Conservation (phyloP, 306 rosid genomes). For the Prunus salicina region DNA sequence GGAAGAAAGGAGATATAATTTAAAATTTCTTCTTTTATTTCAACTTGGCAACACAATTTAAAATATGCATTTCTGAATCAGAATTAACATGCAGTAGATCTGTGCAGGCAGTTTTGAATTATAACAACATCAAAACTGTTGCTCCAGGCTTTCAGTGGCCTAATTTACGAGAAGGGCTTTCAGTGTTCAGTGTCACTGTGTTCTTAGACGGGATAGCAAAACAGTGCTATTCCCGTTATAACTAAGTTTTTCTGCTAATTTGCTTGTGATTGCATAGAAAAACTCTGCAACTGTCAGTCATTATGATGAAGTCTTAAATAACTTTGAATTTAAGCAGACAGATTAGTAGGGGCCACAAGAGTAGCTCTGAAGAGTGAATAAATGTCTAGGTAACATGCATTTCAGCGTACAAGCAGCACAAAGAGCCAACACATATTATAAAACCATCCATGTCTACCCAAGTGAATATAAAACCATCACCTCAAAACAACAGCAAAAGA, state of each 20-base stretch:
- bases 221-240: no score
- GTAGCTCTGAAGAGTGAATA: constrained; percentile 13
- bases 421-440: constrained; percentile 15
- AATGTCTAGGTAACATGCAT: constrained; percentile 16
- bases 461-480: no score
- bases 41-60: not conserved
- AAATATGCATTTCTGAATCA: not conserved
- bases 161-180: not conserved
- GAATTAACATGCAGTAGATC: constrained; percentile 5
- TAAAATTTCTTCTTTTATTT: not conserved
- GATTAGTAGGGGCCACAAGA: constrained; percentile 16
- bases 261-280: constrained; percentile 1
- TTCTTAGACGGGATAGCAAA: no score
- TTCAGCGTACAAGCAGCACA: constrained; percentile 14
- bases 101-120: constrained; percentile 3
- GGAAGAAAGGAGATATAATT: no score
- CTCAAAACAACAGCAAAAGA: not conserved
- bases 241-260: no score
- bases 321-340: not conserved
- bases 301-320: constrained; percentile 11
- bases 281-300: constrained; percentile 21
- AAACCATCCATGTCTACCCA: no score
- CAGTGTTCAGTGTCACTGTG: rapidly evolving
- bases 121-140: constrained; percentile 19
- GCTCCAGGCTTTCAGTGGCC: not conserved